Conservation (phyloP, 768 basidiomycete genomes). For the Lentinus tigrinus region DNA sequence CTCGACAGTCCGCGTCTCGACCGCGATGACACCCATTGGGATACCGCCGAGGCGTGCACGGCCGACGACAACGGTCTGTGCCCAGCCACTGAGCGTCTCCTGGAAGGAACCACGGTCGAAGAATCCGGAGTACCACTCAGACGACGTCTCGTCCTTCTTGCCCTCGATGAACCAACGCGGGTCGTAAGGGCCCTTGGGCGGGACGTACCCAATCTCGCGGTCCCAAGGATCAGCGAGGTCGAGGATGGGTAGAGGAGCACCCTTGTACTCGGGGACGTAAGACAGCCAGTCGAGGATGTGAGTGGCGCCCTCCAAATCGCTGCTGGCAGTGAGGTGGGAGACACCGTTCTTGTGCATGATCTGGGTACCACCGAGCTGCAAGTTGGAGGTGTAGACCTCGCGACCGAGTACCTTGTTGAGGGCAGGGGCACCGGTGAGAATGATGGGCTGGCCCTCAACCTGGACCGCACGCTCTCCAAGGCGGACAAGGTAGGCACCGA, state of each 20-base stretch:
- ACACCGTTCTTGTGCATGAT: constrained; percentile 99
- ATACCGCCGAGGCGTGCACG: constrained; percentile 96
- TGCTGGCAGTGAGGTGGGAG: constrained; percentile 91
- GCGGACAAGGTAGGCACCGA: constrained; percentile 97
- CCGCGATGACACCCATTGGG: constrained; percentile 96
- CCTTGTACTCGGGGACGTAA: constrained; percentile 85
- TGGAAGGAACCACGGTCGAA: constrained; percentile 98
- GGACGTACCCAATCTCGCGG: constrained; percentile 84
- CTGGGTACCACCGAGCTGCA: constrained; percentile 99
- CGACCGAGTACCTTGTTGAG: constrained; percentile 99
- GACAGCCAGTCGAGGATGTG: constrained; percentile 95
- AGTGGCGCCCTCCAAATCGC: constrained; percentile 92
- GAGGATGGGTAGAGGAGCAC: constrained; percentile 76
- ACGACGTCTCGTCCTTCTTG: constrained; percentile 79
- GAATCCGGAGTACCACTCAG: constrained; percentile 84
- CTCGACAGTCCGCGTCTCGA: constrained; percentile 96
- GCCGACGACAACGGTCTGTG: constrained; percentile 97
- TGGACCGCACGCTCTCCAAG: constrained; percentile 97
- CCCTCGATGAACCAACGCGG: constrained; percentile 98
- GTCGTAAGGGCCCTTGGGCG: constrained; percentile 94
- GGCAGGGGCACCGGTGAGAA: constrained; percentile 94
- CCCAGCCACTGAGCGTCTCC: constrained; percentile 98
- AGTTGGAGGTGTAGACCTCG: constrained; percentile 97
- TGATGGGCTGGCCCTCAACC: constrained; percentile 99
- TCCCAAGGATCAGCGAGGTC: constrained; percentile 82